These are phyloP conservation scores for Phalaenopsis equestris DNA, from an alignment of 106 monocot genomes.

Conservation along the genomic window DNA sequence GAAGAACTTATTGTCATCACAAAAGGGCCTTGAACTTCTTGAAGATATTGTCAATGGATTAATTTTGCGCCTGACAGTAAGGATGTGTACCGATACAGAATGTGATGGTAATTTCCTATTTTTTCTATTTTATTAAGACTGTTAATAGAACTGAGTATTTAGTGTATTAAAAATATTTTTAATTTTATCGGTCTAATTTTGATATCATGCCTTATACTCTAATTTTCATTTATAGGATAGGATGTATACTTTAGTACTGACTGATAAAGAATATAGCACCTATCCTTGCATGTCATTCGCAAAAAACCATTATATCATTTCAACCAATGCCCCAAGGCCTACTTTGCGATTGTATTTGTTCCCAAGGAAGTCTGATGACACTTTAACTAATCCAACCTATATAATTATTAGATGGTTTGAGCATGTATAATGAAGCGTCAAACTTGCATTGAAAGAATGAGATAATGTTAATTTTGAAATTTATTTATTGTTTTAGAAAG, in stretches of 20 bases:
- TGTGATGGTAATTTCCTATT: conserved; percentile 30
- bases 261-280: not conserved
- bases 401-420: too few species aligned
- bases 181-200: not conserved
- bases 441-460: too few species aligned
- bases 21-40: conserved; percentile 52
- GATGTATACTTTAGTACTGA: not conserved
- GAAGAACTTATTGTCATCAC: conserved; percentile 58
- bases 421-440: too few species aligned
- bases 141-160: not conserved
- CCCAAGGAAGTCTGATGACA: not conserved
- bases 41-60: conserved; percentile 75
- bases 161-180: not conserved
- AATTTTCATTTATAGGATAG: not conserved
- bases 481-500: too few species aligned
- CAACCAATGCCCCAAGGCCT: not conserved
- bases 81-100: conserved; percentile 49
- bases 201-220: not conserved
- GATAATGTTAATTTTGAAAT: too few species aligned
- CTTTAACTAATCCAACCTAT: not conserved
- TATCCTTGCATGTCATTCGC: not conserved
- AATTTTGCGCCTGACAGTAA: conserved; percentile 54
- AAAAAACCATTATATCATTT: not conserved
- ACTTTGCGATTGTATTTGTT: not conserved
- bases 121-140: not conserved